phyloP scores from a whole-genome alignment of 139 green algal genomes.

The Closterium sp. region DNA sequence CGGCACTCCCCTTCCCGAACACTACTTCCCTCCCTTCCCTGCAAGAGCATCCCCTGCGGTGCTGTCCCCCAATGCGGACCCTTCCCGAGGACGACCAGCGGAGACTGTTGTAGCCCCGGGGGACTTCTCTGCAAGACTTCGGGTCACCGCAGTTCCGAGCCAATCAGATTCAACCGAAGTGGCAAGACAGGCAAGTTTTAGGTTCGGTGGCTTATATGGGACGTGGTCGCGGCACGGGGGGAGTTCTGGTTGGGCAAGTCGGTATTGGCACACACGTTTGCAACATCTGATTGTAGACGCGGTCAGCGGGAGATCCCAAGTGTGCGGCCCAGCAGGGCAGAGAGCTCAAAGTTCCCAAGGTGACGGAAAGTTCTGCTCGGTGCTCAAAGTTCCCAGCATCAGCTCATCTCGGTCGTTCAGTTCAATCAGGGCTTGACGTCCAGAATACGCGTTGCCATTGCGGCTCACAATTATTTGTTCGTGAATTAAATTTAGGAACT shows the following conservation, averaged over 20 bases:
- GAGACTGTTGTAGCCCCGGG: neutral
- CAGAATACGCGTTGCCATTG: too few relatives aligned
- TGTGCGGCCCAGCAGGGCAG: neutral
- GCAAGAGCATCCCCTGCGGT: neutral
- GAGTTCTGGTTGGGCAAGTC: neutral
- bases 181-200: neutral
- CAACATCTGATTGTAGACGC: neutral
- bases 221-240: neutral
- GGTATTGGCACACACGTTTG: neutral
- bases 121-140: neutral
- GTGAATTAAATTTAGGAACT: too few relatives aligned
- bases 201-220: neutral
- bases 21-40: neutral
- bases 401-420: neutral
- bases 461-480: too few relatives aligned
- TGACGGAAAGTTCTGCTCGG: neutral
- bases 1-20: neutral
- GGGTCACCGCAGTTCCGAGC: neutral
- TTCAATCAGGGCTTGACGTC: neutral
- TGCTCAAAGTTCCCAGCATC: too few relatives aligned
- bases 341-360: neutral
- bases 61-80: neutral
- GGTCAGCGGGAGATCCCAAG: too few relatives aligned
- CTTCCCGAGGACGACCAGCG: neutral
- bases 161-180: neutral